Evolutionary conservation across 306 rosid species (phyloP), one percentile per base, ranked within the genome.

Genomic region (Cyamopsis tetragonoloba): DNA sequence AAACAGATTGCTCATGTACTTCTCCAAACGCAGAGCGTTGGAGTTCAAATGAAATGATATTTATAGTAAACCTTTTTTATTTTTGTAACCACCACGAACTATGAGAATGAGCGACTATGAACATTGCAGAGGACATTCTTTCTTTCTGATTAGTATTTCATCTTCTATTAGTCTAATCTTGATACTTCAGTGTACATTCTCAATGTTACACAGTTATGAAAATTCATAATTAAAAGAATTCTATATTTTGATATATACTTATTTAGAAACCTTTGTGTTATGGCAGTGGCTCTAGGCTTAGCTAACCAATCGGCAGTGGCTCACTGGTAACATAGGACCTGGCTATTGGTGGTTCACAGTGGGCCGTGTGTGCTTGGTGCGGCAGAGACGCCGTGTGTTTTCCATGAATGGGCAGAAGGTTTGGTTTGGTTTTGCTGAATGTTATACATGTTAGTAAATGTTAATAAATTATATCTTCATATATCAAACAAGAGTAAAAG

Each of bases 1-100:
- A 62, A 61, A 42, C 41, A 30, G 73, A 62, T 62, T 44, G 32
- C 37, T 30, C 18, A 44, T 68, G 63, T 62, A 46, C 28, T 65
- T 32, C 4, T 76, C 32, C 73, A 44, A 62, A 26, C 11, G 20
- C 49, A 12, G 48, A 43, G 22, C 13, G 9, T 42, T 43, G 24
- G 28, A 17, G 5, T 34, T 58, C 17, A 34, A 10, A 58, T 58
- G 46, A 24, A 17, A 34, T 32, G n/a, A 34, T 56, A 56, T 0
- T 58, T 57, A 57, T 57, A n/a, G n/a, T n/a, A n/a, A n/a, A n/a
- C n/a, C 44, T 9, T 10, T 58, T 34, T 41, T 27, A 32, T 22
- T 63, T 30, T 27, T 4, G 7, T 44, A 8, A 30, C 37, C 15
- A 13, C 46, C 51, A 4, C 18, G 12, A 64, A 28, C 28, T 28